phyloP scores from a whole-genome alignment of 805 yeast species.

The Lipomyces lipofer region DNA sequence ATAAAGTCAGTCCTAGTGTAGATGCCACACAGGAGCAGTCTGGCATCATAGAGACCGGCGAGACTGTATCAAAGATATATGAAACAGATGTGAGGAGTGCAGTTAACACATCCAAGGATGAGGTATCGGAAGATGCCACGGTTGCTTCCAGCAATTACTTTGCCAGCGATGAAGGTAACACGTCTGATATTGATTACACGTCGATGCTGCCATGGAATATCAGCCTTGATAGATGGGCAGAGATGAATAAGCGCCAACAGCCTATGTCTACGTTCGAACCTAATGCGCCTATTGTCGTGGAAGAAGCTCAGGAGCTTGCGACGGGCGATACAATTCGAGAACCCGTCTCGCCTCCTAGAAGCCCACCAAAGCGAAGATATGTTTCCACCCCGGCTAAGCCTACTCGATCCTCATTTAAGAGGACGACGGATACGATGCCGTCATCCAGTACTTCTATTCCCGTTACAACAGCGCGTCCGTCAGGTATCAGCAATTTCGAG shows the following conservation, averaged over 20 bases:
- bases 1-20: too few relatives aligned
- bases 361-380: background rate
- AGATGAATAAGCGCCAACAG: conserved; percentile 17
- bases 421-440: background rate
- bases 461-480: background rate
- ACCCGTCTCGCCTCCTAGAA: background rate
- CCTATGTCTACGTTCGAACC: background rate
- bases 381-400: background rate
- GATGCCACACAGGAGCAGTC: background rate
- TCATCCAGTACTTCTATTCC: background rate
- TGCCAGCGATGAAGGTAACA: conserved; percentile 12
- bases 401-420: conserved; percentile 1
- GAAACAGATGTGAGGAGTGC: too few relatives aligned
- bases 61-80: too few relatives aligned
- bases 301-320: background rate
- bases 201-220: conserved; percentile 26
- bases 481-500: background rate
- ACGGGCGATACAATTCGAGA: too few relatives aligned
- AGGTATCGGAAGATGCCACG: background rate
- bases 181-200: conserved; percentile 21
- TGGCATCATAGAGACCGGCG: background rate
- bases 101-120: conserved; percentile 1
- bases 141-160: conserved; percentile 8
- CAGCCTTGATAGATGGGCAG: conserved; percentile 29
- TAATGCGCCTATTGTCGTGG: conserved; percentile 1